Evolutionary conservation across 257 asterid species (phyloP).

Genomic region (Solanum infundibuliforme): DNA sequence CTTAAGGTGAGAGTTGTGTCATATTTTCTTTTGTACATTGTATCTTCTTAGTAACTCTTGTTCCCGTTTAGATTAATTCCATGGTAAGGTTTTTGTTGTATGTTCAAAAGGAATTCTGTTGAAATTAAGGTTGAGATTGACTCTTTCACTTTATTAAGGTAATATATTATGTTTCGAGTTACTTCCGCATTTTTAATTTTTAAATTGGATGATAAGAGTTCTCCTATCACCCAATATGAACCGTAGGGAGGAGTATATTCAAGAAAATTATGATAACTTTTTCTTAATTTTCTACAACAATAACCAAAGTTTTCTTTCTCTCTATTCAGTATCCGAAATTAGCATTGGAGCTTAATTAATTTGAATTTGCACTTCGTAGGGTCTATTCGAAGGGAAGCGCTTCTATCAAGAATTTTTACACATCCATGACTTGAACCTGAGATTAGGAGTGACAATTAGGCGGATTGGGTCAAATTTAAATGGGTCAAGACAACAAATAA

Average conservation of each 20-base stretch:
- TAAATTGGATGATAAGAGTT: not conserved
- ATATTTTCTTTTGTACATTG: not conserved
- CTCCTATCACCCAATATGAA: not conserved
- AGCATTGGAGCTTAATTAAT: too few species aligned
- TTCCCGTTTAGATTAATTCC: not conserved
- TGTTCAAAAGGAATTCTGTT: too few species aligned
- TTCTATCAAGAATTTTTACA: too few species aligned
- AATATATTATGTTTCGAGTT: too few species aligned
- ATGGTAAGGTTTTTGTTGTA: not conserved
- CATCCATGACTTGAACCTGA: not conserved
- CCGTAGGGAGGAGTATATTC: too few species aligned
- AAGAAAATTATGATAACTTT: not conserved
- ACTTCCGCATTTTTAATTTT: fast-evolving
- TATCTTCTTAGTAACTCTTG: not conserved
- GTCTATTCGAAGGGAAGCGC: fast-evolving
- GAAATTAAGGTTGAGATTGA: not conserved
- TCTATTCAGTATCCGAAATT: too few species aligned
- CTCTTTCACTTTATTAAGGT: not conserved
- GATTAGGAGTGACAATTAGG: not conserved
- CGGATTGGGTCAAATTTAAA: too few species aligned
- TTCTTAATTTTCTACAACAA: not conserved
- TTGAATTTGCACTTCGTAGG: too few species aligned
- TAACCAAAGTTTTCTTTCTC: not conserved
- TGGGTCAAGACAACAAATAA: not conserved
- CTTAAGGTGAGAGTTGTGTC: too few species aligned